Base-by-base conservation (phyloP, 192 early-diverging fungal species). In the Diversispora eburnea region DNA sequence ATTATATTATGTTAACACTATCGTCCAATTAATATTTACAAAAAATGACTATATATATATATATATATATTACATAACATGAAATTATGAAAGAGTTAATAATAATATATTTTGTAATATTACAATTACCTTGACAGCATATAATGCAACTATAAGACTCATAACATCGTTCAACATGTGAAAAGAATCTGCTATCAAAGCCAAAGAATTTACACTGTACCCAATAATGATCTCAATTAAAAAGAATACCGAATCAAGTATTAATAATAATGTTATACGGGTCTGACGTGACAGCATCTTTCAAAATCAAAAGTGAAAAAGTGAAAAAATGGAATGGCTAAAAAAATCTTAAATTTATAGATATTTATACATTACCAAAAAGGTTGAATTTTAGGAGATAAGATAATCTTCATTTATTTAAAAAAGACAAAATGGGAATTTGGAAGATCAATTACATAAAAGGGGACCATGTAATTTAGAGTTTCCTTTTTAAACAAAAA, bases 91-190 rank as follows among this genome's bases (percentile, higher is more conserved):
- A 33, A 1, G 25, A 33, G 25, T 33, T 33, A 33, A 33, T 33
- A 33, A 33, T 79, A 75, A 20, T 49, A 39, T 10, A 42, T 15
- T 74, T 59, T 7, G 12, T 3, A n/a, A n/a, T 25, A 57, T 39
- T 49, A 54, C 8, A 62, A 78, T 85, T 85, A 87, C 77, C 47
- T 76, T 75, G 54, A 93, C 88, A 54, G 95, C 95, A 81, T 88
- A 92, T n/a, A 92, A 83, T 15, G 90, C 93, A 61, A 97, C 88
- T 43, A 89, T 74, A 71, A 93, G 84, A 57, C 87, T 85, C 13
- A 94, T 76, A 6, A 94, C 82, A 81, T 94, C 94, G 60, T 88
- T 91, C 56, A 94, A 80, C 94, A 95, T 95, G 79, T 97, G 95
- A 86, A 94, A 97, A 20, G 91, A 90, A 81, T 97, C 95, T 1